Evolutionary conservation across 257 asterid genomes (phyloP), one percentile per base, ranked within the genome.

Genomic region (Leonotis leonurus): DNA sequence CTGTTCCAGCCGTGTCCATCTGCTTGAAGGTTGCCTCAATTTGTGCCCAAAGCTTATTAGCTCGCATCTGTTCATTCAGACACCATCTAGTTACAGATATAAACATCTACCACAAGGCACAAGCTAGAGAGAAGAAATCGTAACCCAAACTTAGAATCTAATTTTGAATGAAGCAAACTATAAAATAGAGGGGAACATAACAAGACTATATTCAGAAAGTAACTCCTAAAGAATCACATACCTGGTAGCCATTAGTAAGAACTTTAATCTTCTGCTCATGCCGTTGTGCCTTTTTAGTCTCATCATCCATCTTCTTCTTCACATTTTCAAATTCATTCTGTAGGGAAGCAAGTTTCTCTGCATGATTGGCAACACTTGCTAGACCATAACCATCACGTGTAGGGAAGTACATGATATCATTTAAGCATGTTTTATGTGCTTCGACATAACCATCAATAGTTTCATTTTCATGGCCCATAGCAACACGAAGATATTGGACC

Each of bases 161-260:
- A 53, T 53, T 40, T 16, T 14, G 7, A n/a, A 25, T 24, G 37
- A 25, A 51, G 21, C 37, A 51, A 51, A 14, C 10, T 51, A 6
- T n/a, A 13, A 0, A 25, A 24, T 18, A 12, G 11, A 24, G 26
- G 33, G 43, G 16, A 33, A 45, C 48, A 35, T 16, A 50, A 17
- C 41, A 64, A 37, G 61, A 70, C 13, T 25, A 65, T 14, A 21
- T 62, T 33, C 37, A 65, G 41, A 45, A 68, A 58, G 56, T 24
- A 64, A 62, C 40, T 59, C 21, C 25, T 30, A 6, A 59, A 67
- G 67, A 70, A 63, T 62, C 56, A 33, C 67, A 61, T 77, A 88
- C 98, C 80, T 88, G 96, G 73, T 93, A 93, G 73, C 99, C 97
- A 56, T 81, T 86, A 1, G 97, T 93, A 44, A 93, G 87, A 70